Evolutionary conservation across 768 basidiomycete genomes (phyloP), one percentile per base, ranked within the genome.

Genomic region (Hericium coralloides): DNA sequence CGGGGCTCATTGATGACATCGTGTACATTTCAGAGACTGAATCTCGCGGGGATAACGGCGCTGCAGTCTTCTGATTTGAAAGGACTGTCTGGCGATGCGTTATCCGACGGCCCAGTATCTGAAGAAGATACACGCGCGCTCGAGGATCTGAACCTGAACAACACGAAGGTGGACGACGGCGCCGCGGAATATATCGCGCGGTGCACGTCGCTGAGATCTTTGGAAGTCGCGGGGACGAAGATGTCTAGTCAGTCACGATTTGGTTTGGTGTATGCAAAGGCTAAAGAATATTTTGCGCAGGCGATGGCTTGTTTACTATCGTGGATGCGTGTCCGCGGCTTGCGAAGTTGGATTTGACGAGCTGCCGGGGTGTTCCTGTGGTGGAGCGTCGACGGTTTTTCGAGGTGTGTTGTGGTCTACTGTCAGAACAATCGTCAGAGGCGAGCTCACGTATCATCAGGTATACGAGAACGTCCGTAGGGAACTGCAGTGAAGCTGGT

Each of bases 311-410:
- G 20, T 81, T 81, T 60, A 60, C 67, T 2, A 76, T 89, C 38
- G 70, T 89, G 31, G 80, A 87, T 60, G 74, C 73, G 0, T 89
- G 87, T 60, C 59, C 71, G 2, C 71, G 69, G 26, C 70, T 89
- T 26, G 68, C 72, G 56, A 77, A 71, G n/a, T 64, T 88, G 14
- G 80, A 87, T 63, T 68, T 89, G 48, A 87, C 83, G 3, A 81
- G 84, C 58, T 89, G 86, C 59, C 75, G 86, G 53, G 79, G 86
- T 4, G 74, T 89, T 54, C 72, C 64, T 6, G 75, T 87, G 4
- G 72, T 73, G 0, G 83, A 86, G 59, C 71, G 86, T 23, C 75
- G 87, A 14, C 76, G 76, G 7, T 83, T 89, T 62, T 89, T 89
- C 62, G 83, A 87, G 73, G 85, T 78, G 52, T 41, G 59, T 45